Base-by-base conservation (phyloP, 1,284 basidiomycete genomes). In the Trichosporon coremiiforme region DNA sequence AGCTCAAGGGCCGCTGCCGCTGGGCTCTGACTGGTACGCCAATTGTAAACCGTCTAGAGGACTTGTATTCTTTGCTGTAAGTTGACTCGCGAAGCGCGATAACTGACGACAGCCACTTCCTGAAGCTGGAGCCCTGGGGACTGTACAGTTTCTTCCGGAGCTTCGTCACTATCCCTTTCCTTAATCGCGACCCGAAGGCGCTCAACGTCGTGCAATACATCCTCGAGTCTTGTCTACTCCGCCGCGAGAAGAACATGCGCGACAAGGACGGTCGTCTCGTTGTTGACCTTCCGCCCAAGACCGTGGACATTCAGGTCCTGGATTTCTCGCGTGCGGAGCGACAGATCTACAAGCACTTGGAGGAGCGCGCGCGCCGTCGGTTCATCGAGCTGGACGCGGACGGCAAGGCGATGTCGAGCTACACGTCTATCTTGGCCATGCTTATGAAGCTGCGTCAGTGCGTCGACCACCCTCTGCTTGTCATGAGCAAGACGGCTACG, bases 11-110 rank as follows among this genome's bases (percentile, higher is more conserved):
- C 2, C 86, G 90, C 70, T 86, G 93, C 47, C 87, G 93, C 73
- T 99, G 96, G 96, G 93, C 93, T 4, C 88, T 98, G 13, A 97
- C 94, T 5, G 92, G 94, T 36, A 98, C 96, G 10, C 96, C 96
- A 0, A 98, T 99, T 73, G 94, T 98, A 70, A 99, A 99, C 80
- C 89, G 90, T 65, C 86, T 98, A 4, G 96, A 98, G 73, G 95
- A 98, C 78, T 85, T 99, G 7, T 95, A 92, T 77, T 95, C 93
- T 0, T 85, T 97, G 1, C 83, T 97, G 90, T 92, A 70, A 76
- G 90, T 80, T 38, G 13, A n/a, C 17, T 10, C 4, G 31, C 13
- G 6, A 2, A 9, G n/a, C n/a, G 15, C 31, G n/a, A n/a, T n/a
- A 66, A 20, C 62, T 47, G 41, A 35, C 36, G 36, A 5, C 74